phyloP scores from a whole-genome alignment of 2,329 filamentous ascomycete species.

The Ophiostoma pallidulum region DNA sequence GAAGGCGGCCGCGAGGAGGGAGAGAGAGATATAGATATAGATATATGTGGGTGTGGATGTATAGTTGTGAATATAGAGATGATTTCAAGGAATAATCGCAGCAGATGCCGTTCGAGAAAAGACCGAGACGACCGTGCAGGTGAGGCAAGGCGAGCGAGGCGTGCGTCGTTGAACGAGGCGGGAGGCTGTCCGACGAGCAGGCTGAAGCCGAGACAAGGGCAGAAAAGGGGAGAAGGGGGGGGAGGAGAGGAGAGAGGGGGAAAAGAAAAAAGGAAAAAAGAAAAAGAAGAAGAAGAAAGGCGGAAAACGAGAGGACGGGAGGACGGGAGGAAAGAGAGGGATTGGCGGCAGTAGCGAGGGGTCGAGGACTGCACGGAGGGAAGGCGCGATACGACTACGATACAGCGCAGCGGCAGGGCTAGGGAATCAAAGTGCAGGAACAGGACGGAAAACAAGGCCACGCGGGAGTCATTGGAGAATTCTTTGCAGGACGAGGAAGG shows the following conservation, averaged over 20 bases:
- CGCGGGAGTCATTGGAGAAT: neutral
- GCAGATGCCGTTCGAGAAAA: too few relatives aligned
- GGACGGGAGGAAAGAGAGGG: too few relatives aligned
- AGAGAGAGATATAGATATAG: neutral
- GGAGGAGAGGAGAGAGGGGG: neutral
- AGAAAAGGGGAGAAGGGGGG: neutral
- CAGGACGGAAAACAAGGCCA: neutral
- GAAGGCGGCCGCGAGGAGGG: too few relatives aligned
- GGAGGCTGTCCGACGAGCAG: neutral
- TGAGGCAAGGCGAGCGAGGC: neutral
- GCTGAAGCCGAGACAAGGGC: neutral
- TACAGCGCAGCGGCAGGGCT: too few relatives aligned
- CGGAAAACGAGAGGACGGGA: too few relatives aligned
- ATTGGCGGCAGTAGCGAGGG: too few relatives aligned
- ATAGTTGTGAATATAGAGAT: too few relatives aligned
- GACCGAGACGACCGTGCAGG: neutral
- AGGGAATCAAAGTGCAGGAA: too few relatives aligned
- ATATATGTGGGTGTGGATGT: neutral
- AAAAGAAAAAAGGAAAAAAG: conserved; percentile 1
- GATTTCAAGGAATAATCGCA: too few relatives aligned
- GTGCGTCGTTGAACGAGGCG: neutral
- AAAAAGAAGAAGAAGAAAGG: neutral
- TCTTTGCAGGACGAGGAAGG: neutral
- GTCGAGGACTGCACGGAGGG: too few relatives aligned
- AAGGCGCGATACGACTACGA: too few relatives aligned